phyloP scores from a whole-genome alignment of 768 basidiomycete genomes.

The Lactarius sp. region DNA sequence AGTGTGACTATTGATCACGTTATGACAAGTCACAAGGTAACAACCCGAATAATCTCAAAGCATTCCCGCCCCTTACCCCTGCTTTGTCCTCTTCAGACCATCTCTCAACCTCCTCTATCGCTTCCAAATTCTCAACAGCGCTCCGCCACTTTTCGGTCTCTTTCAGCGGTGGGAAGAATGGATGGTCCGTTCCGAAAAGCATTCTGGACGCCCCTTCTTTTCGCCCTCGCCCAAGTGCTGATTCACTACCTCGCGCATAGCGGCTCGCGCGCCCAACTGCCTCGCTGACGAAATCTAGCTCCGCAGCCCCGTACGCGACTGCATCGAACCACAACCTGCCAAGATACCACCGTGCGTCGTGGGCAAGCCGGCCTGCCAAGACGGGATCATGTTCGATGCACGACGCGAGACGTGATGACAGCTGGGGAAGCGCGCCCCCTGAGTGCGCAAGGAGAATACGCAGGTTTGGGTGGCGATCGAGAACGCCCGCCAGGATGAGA shows the following conservation, averaged over 20 bases:
- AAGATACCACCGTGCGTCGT: constrained; percentile 81
- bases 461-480: constrained; percentile 74
- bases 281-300: constrained; percentile 72
- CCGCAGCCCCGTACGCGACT: constrained; percentile 85
- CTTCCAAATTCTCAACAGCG: constrained; percentile 80
- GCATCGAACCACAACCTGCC: constrained; percentile 80
- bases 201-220: constrained; percentile 53
- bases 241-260: constrained; percentile 33
- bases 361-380: constrained; percentile 65
- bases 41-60: constrained; percentile 58
- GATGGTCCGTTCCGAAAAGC: constrained; percentile 86
- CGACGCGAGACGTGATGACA: constrained; percentile 80
- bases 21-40: not conserved
- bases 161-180: constrained; percentile 82
- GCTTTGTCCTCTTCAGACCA: constrained; percentile 58
- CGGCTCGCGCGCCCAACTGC: constrained; percentile 55
- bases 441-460: constrained; percentile 82
- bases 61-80: constrained; percentile 68
- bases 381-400: constrained; percentile 84
- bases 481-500: constrained; percentile 72
- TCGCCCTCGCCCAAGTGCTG: constrained; percentile 32
- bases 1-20: too few relatives aligned
- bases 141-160: constrained; percentile 72
- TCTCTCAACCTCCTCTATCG: constrained; percentile 60
- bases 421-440: constrained; percentile 75